Evolutionary conservation across 2,329 filamentous ascomycete genomes (phyloP).

Genomic region (Sclerotiophoma versabilis): DNA sequence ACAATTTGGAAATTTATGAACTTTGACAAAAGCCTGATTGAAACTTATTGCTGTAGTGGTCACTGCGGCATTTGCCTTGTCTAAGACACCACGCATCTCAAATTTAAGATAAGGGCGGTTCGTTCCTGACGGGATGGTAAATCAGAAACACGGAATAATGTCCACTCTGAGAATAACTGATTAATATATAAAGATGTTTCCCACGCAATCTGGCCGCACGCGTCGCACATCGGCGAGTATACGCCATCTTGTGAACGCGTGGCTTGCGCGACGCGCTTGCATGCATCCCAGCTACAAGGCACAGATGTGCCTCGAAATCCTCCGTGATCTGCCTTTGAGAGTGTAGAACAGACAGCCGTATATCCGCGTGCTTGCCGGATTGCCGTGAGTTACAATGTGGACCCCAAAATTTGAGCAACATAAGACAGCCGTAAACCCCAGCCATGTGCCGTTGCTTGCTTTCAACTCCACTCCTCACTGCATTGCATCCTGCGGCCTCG

Average conservation of each 20-base stretch:
- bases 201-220: neutral
- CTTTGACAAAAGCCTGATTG: too few relatives aligned
- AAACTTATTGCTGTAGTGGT: too few relatives aligned
- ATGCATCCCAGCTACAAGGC: conserved; percentile 6
- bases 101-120: too few relatives aligned
- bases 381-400: conserved; percentile 5
- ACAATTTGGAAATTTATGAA: too few relatives aligned
- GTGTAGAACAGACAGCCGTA: conserved; percentile 2
- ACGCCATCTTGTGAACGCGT: conserved; percentile 8
- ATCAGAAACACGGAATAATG: too few relatives aligned
- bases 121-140: too few relatives aligned
- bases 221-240: neutral
- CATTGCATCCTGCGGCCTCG: neutral
- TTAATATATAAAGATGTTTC: too few relatives aligned
- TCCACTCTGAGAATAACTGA: too few relatives aligned
- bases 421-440: conserved; percentile 3
- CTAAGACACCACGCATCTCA: too few relatives aligned
- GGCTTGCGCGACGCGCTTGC: conserved; percentile 7
- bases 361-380: conserved; percentile 10
- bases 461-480: neutral
- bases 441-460: neutral
- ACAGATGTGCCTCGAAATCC: neutral
- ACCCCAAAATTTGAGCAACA: neutral
- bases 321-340: neutral
- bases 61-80: too few relatives aligned